Conservation (phyloP, 768 basidiomycete genomes). For the Megacollybia marginata region DNA sequence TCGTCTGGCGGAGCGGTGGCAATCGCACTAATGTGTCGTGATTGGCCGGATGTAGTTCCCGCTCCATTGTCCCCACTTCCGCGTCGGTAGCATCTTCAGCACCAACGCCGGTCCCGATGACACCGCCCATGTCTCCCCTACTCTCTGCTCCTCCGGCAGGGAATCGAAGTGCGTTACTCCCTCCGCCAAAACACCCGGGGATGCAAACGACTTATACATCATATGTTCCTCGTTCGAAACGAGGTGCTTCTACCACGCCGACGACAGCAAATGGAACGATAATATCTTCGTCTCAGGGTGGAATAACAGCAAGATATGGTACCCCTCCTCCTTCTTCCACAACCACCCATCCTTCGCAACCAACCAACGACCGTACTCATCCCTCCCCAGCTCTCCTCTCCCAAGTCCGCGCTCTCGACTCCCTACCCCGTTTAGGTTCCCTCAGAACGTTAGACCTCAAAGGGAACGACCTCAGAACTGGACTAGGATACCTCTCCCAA, state of each 20-base stretch:
- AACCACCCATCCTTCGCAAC: slow-evolving; percentile 21
- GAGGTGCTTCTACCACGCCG: slow-evolving; percentile 26
- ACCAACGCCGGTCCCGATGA: not conserved
- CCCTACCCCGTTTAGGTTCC: slow-evolving; percentile 76
- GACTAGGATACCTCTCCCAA: slow-evolving; percentile 87
- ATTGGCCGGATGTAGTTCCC: slow-evolving; percentile 80
- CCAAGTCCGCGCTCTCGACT: slow-evolving; percentile 86
- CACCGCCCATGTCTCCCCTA: not conserved
- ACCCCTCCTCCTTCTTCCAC: slow-evolving; percentile 15
- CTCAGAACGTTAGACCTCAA: slow-evolving; percentile 85
- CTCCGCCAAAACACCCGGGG: slow-evolving; percentile 3
- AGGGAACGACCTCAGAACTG: slow-evolving; percentile 79
- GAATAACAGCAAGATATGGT: not conserved
- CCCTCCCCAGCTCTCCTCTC: slow-evolving; percentile 77
- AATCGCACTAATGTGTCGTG: slow-evolving; percentile 91
- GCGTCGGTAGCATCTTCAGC: slow-evolving; percentile 13
- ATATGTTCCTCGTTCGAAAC: slow-evolving; percentile 64
- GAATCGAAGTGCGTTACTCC: slow-evolving; percentile 1
- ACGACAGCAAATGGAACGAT: slow-evolving; percentile 8
- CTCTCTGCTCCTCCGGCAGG: not conserved
- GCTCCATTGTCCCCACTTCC: slow-evolving; percentile 14
- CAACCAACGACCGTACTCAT: not conserved
- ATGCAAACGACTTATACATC: slow-evolving; percentile 78
- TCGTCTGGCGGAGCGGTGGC: slow-evolving; percentile 76
- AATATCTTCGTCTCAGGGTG: slow-evolving; percentile 21